phyloP scores from a whole-genome alignment of 805 yeast genomes.

The Candida nemodendra region DNA sequence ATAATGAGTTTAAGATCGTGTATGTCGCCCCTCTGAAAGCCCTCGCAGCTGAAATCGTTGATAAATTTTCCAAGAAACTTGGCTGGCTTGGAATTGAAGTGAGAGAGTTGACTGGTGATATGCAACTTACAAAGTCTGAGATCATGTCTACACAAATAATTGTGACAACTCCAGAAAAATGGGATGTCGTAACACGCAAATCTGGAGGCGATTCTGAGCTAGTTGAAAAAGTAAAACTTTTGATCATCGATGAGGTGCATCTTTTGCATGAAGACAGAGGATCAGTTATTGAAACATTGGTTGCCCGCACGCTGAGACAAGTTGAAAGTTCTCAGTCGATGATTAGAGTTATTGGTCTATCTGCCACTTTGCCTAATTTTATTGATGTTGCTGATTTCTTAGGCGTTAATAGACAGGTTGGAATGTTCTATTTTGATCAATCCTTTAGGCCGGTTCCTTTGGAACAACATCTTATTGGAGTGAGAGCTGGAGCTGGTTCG shows the following conservation, averaged over 20 bases:
- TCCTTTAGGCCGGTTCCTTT: conserved; percentile 93
- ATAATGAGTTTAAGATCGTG: conserved; percentile 83
- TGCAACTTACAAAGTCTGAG: conserved; percentile 84
- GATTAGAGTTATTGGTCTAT: conserved; percentile 90
- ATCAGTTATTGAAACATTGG: conserved; percentile 92
- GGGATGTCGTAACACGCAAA: conserved; percentile 97
- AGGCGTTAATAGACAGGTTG: conserved; percentile 85
- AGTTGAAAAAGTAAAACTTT: conserved; percentile 76
- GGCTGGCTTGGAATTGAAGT: conserved; percentile 86
- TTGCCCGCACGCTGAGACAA: conserved; percentile 90
- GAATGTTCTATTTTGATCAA: conserved; percentile 93
- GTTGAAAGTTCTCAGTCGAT: conserved; percentile 92
- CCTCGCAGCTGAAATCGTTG: conserved; percentile 94
- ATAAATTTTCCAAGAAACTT: conserved; percentile 74
- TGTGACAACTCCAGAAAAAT: conserved; percentile 93
- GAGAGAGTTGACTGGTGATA: conserved; percentile 90
- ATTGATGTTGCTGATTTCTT: conserved; percentile 93
- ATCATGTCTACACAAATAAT: conserved; percentile 80
- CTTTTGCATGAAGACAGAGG: conserved; percentile 96
- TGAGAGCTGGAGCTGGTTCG: conserved; percentile 80
- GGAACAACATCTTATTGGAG: conserved; percentile 84
- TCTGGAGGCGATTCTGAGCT: conserved; percentile 85
- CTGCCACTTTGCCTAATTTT: conserved; percentile 91
- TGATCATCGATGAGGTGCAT: conserved; percentile 96
- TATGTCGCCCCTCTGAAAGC: conserved; percentile 95